Conservation (phyloP, 108 stramenopile genomes). For the Asterionellopsis glacialis region DNA sequence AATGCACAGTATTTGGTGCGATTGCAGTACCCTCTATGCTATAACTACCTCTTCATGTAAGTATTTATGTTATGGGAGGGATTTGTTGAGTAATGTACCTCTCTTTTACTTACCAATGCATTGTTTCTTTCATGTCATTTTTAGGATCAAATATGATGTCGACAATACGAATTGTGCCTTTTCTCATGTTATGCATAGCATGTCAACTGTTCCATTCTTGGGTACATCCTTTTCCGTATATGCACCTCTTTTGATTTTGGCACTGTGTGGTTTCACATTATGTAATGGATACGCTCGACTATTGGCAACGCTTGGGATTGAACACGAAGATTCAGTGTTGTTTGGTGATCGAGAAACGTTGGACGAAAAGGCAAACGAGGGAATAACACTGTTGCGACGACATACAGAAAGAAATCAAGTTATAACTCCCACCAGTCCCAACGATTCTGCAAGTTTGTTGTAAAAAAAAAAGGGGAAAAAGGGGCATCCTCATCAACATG, state of each 20-base stretch:
- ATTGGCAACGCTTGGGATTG: constrained; percentile 38
- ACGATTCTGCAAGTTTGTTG: no score
- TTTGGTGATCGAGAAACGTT: constrained; percentile 39
- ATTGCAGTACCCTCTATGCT: constrained; percentile 61
- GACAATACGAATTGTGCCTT: constrained; percentile 36
- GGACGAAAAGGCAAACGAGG: constrained; percentile 46
- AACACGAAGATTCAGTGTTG: constrained; percentile 54
- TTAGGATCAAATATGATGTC: constrained; percentile 50
- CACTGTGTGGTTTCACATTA: constrained; percentile 42
- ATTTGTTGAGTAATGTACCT: background rate
- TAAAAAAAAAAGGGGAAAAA: no score
- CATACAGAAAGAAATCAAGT: background rate
- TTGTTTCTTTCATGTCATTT: background rate
- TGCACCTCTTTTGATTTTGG: constrained; percentile 46
- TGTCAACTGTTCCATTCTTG: constrained; percentile 56
- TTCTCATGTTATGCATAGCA: constrained; percentile 38
- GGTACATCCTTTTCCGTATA: constrained; percentile 55
- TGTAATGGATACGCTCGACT: constrained; percentile 46
- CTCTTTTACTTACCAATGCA: background rate
- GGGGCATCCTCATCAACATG: no score
- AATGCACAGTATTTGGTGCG: constrained; percentile 79
- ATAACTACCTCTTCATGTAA: constrained; percentile 63
- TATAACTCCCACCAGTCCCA: background rate
- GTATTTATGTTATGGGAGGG: background rate
- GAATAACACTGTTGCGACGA: constrained; percentile 40